Evolutionary conservation across 2,329 filamentous ascomycete species (phyloP).

Genomic region (Fusarium temperatum): DNA sequence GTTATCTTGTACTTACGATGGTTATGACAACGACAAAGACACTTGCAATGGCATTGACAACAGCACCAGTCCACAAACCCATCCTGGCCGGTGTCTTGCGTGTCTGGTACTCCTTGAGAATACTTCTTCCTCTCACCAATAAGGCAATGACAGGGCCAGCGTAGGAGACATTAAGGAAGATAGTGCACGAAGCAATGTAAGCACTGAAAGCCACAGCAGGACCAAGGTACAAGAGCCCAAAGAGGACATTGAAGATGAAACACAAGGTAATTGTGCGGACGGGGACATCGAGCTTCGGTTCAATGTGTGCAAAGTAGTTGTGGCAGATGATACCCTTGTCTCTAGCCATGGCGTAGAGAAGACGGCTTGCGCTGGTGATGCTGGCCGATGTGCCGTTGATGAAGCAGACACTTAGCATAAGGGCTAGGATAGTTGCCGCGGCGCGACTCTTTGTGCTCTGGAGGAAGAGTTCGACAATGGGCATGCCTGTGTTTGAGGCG

Average conservation of each 20-base stretch:
- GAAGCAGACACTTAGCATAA: conserved; percentile 55
- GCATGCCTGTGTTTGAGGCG: conserved; percentile 52
- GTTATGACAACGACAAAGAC: conserved; percentile 2
- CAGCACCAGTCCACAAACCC: neutral
- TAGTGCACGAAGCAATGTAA: conserved; percentile 30
- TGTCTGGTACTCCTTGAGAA: conserved; percentile 2
- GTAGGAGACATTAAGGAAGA: conserved; percentile 31
- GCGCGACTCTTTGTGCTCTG: conserved; percentile 53
- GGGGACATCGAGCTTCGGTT: conserved; percentile 12
- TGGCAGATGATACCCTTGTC: conserved; percentile 30
- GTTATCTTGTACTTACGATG: neutral
- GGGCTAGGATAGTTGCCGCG: conserved; percentile 47
- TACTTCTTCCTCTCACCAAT: conserved; percentile 1
- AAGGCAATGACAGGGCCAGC: conserved; percentile 23
- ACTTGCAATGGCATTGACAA: neutral
- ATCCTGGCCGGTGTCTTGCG: conserved; percentile 3
- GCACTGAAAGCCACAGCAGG: conserved; percentile 31
- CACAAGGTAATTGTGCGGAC: conserved; percentile 22
- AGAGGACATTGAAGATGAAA: conserved; percentile 26
- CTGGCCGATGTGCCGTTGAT: conserved; percentile 53
- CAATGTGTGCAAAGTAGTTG: conserved; percentile 18
- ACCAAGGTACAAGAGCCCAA: conserved; percentile 29
- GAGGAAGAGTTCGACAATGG: conserved; percentile 56
- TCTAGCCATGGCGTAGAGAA: conserved; percentile 49
- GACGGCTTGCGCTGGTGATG: conserved; percentile 52